Evolutionary conservation across 768 basidiomycete genomes (phyloP).

Genomic region (Punctularia strigosozonata): DNA sequence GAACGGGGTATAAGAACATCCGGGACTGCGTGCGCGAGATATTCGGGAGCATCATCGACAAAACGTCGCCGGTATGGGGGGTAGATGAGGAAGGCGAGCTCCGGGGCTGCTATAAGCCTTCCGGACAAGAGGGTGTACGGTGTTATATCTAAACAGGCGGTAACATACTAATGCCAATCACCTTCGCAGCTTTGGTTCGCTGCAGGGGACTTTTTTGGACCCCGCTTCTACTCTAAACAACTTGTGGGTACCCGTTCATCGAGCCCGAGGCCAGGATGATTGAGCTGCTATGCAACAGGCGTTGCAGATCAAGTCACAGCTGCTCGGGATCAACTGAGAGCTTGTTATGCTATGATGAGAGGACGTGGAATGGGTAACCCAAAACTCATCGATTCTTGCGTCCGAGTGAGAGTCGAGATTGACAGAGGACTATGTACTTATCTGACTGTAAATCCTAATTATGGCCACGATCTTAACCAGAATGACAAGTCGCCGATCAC

Average conservation of each 20-base stretch:
- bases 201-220: background rate
- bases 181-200: background rate
- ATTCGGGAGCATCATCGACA: background rate
- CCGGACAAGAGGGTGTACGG: background rate
- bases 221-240: background rate
- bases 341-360: no score
- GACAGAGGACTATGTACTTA: no score
- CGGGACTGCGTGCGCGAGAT: background rate
- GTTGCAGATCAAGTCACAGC: no score
- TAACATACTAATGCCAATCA: background rate
- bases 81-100: background rate
- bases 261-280: no score
- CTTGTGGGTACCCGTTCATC: background rate
- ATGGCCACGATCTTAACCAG: no score
- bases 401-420: no score
- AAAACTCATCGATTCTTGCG: no score
- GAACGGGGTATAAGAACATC: background rate
- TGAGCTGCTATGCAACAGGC: no score
- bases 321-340: no score
- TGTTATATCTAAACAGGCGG: background rate
- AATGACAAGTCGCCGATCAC: no score
- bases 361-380: no score
- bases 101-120: background rate
- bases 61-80: background rate
- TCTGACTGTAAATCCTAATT: no score